Evolutionary conservation across 1,284 basidiomycete species (phyloP).

Genomic region (Marasmius fiardii): DNA sequence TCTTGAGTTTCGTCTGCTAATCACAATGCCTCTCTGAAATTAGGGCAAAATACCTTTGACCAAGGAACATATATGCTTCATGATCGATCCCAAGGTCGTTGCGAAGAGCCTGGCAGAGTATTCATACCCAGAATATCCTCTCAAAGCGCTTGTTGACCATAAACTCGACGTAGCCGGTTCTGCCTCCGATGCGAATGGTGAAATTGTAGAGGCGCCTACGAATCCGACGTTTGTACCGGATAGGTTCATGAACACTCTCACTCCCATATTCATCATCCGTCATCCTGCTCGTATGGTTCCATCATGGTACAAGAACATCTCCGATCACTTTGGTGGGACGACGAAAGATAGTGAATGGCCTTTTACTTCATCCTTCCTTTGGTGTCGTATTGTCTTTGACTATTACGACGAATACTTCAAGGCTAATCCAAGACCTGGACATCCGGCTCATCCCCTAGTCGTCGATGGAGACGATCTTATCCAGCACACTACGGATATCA

Average conservation of each 20-base stretch:
- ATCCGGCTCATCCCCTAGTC: background rate
- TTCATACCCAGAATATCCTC: constrained; percentile 7
- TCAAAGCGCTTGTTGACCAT: constrained; percentile 4
- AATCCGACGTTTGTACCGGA: constrained; percentile 7
- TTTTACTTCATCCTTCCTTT: constrained; percentile 7
- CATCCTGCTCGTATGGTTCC: constrained; percentile 4
- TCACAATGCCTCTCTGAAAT: background rate
- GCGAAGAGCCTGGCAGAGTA: constrained; percentile 3
- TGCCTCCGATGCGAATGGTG: background rate
- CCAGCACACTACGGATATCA: constrained; percentile 4
- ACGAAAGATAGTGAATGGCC: constrained; percentile 7
- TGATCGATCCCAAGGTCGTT: constrained; percentile 5
- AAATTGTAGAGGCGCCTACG: background rate
- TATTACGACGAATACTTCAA: constrained; percentile 9
- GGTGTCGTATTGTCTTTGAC: constrained; percentile 7
- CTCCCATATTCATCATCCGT: background rate
- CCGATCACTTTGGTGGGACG: constrained; percentile 8
- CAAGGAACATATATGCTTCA: constrained; percentile 9
- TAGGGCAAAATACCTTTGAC: constrained; percentile 9
- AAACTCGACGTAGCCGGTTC: background rate
- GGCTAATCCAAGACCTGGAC: constrained; percentile 3
- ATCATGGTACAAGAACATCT: constrained; percentile 8
- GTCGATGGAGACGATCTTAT: constrained; percentile 7
- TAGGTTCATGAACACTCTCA: background rate
- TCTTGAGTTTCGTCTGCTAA: background rate